These are phyloP conservation scores for Tetrahymena thermophila DNA, from an alignment of 73 alveolate genomes.

Conservation along the genomic window DNA sequence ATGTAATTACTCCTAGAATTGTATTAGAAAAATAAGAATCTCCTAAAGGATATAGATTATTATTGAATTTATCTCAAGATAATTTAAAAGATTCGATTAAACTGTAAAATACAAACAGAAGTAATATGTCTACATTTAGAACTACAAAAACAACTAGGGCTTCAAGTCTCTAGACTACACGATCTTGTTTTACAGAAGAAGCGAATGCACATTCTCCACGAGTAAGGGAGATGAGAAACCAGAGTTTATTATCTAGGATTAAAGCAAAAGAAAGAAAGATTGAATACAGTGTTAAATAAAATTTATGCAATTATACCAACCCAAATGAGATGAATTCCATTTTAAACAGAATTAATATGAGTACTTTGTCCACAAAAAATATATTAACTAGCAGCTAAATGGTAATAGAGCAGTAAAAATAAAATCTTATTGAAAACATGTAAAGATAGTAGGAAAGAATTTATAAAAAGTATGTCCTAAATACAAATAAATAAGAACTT, in stretches of 20 bases:
- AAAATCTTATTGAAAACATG: background rate
- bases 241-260: background rate
- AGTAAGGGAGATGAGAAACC: background rate
- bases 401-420: background rate
- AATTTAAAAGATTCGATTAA: background rate
- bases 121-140: background rate
- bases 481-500: background rate
- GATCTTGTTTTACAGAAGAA: background rate
- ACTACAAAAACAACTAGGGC: background rate
- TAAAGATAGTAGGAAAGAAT: background rate
- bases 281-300: background rate
- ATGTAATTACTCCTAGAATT: background rate
- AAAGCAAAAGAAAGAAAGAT: background rate
- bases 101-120: background rate
- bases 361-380: background rate
- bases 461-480: background rate
- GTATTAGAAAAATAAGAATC: background rate
- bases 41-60: background rate
- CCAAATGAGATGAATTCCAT: background rate
- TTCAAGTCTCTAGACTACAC: background rate
- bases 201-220: background rate
- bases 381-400: background rate
- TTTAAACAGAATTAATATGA: background rate
- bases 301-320: background rate
- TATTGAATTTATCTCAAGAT: background rate